A percentile compares a stretch with the other conserved stretches of the same genome.
Evolutionary conservation across 2,329 filamentous ascomycete species (phyloP).

Genomic region (Pseudonectria foliicola): DNA sequence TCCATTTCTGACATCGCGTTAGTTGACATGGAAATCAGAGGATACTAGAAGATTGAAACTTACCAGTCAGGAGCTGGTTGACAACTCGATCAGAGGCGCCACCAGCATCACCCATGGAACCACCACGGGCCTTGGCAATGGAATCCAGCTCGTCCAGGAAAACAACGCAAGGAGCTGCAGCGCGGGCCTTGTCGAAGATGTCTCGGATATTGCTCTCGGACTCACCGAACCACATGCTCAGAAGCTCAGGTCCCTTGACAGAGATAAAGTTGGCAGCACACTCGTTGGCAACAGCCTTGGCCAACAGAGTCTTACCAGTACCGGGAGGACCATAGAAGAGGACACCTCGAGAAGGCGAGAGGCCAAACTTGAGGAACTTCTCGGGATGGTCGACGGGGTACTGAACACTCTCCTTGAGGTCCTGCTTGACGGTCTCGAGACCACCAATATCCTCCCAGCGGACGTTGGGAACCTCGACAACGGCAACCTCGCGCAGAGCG

Average conservation of each 20-base stretch:
- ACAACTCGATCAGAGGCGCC: constrained; percentile 99
- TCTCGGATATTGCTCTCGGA: constrained; percentile 99
- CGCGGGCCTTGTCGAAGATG: constrained; percentile 99
- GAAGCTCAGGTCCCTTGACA: constrained; percentile 93
- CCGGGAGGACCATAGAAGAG: constrained; percentile 97
- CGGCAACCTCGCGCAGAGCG: constrained; percentile 94
- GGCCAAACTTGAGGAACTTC: constrained; percentile 99
- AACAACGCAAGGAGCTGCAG: constrained; percentile 94
- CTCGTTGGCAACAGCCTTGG: constrained; percentile 98
- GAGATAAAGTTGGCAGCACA: constrained; percentile 99
- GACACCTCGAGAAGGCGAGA: constrained; percentile 95
- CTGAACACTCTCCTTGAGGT: constrained; percentile 97
- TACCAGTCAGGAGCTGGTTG: constrained; percentile 96
- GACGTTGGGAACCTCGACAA: constrained; percentile 98
- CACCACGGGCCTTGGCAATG: constrained; percentile 98
- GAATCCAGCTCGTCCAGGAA: constrained; percentile 99
- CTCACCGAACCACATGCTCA: constrained; percentile 99
- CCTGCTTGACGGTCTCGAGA: constrained; percentile 96
- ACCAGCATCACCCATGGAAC: constrained; percentile 89
- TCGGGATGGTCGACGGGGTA: constrained; percentile 99
- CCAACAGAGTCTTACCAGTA: constrained; percentile 99
- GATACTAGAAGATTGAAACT: constrained; percentile 28
- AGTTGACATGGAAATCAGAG: constrained; percentile 27
- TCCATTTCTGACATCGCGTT: constrained; percentile 72
- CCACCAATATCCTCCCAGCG: constrained; percentile 99